These are phyloP conservation scores for Fraxinus albicans DNA, from an alignment of 305 asterid genomes.

Conservation along the genomic window DNA sequence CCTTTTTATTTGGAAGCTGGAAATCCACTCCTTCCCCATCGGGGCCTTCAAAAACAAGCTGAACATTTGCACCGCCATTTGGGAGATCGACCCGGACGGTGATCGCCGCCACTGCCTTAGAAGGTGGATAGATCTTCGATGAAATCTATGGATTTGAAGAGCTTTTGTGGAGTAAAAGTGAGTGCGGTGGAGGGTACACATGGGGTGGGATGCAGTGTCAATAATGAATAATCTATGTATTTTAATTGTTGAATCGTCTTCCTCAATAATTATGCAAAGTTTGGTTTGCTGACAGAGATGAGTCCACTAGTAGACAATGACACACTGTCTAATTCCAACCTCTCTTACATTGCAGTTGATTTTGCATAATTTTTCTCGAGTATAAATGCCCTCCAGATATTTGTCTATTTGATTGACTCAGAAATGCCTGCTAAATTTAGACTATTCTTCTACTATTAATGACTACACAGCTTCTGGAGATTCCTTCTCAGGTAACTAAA, in stretches of 20 bases:
- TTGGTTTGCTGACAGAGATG: constrained; percentile 41
- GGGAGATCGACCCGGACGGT: too few relatives aligned
- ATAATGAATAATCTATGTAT: neutral
- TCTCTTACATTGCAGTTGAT: neutral
- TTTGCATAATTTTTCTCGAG: constrained; percentile 16
- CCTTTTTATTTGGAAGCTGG: too few relatives aligned
- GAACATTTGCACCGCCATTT: too few relatives aligned
- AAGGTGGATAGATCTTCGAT: neutral
- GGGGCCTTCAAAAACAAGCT: too few relatives aligned
- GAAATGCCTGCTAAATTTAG: constrained; percentile 35
- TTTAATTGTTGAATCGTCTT: neutral
- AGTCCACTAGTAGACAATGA: constrained; percentile 42
- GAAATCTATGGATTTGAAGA: neutral
- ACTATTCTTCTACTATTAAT: constrained; percentile 44
- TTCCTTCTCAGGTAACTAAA: constrained; percentile 52
- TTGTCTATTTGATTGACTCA: constrained; percentile 30
- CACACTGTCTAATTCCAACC: constrained; percentile 44
- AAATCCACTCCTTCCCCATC: too few relatives aligned
- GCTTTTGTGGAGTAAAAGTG: constrained; percentile 15
- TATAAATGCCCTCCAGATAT: constrained; percentile 22
- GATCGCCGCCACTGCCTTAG: neutral
- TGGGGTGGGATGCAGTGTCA: constrained; percentile 14
- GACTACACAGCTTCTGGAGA: constrained; percentile 66
- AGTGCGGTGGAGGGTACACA: constrained; percentile 7
- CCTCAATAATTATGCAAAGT: constrained; percentile 1